Evolutionary conservation across 805 yeast genomes (phyloP).

Genomic region (Starmerella potacharoeniae): DNA sequence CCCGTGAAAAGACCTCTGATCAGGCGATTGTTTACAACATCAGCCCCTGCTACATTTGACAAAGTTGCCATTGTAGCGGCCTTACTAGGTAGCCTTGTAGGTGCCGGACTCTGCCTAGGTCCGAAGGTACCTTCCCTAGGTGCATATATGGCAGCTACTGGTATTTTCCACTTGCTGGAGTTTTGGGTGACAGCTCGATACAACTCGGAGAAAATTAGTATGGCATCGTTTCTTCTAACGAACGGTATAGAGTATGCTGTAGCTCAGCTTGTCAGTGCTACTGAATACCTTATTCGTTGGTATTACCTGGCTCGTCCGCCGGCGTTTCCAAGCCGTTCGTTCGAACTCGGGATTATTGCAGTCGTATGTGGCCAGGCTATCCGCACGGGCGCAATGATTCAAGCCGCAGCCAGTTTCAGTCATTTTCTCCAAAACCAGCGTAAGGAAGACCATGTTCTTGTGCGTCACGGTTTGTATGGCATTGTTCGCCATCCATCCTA

Average conservation of each 20-base stretch:
- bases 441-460: slow-evolving; percentile 47
- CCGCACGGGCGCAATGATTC: slow-evolving; percentile 72
- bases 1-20: not conserved
- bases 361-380: slow-evolving; percentile 51
- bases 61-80: slow-evolving; percentile 26
- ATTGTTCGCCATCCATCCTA: slow-evolving; percentile 78
- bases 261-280: slow-evolving; percentile 46
- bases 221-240: slow-evolving; percentile 56
- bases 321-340: slow-evolving; percentile 25
- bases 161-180: slow-evolving; percentile 71
- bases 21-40: slow-evolving; percentile 11
- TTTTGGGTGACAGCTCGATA: slow-evolving; percentile 67
- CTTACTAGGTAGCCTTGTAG: slow-evolving; percentile 24
- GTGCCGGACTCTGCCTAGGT: slow-evolving; percentile 15
- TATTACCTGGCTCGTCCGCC: slow-evolving; percentile 31
- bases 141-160: slow-evolving; percentile 41
- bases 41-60: slow-evolving; percentile 22
- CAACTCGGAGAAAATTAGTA: slow-evolving; percentile 54
- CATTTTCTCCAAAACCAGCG: slow-evolving; percentile 57
- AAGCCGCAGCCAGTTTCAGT: slow-evolving; percentile 77
- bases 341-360: slow-evolving; percentile 39
- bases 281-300: slow-evolving; percentile 40
- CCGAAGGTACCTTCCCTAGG: slow-evolving; percentile 24
- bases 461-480: slow-evolving; percentile 63
- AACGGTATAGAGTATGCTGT: slow-evolving; percentile 49